Evolutionary conservation across 441 rosid species (phyloP).

Genomic region (Eugenia klotzschiana): DNA sequence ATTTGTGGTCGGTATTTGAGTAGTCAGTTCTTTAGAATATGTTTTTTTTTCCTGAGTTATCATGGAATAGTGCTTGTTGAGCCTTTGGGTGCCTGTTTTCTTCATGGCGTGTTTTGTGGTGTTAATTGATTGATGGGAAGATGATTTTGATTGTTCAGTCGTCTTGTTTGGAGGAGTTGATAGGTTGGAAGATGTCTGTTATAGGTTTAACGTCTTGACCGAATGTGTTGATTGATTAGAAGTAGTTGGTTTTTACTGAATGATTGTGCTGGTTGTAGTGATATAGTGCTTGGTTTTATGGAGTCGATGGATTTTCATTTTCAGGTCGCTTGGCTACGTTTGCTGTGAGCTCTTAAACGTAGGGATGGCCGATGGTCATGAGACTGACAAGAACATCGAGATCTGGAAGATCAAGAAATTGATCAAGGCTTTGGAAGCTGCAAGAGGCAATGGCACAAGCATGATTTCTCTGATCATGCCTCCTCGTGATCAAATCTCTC

Average conservation of each 20-base stretch:
- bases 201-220: not conserved
- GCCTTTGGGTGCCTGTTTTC: not conserved
- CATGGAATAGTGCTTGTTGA: not conserved
- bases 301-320: not conserved
- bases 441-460: constrained; percentile 85
- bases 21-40: not conserved
- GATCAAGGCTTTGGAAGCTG: constrained; percentile 65
- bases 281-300: not conserved
- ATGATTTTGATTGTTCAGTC: not conserved
- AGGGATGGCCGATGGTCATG: constrained; percentile 46
- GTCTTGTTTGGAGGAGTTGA: not conserved
- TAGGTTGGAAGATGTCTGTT: not conserved
- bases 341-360: not conserved
- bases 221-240: not conserved
- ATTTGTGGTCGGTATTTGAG: not conserved
- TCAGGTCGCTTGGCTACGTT: not conserved
- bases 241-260: not conserved
- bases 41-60: not conserved
- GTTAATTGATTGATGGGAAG: not conserved
- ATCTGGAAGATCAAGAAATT: constrained; percentile 84
- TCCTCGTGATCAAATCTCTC: constrained; percentile 63
- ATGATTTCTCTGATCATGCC: constrained; percentile 93
- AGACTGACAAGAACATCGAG: constrained; percentile 61
- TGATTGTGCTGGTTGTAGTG: not conserved
- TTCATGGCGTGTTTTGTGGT: not conserved